Conservation (phyloP, 306 rosid genomes). For the Fragaria nilgerrensis region DNA sequence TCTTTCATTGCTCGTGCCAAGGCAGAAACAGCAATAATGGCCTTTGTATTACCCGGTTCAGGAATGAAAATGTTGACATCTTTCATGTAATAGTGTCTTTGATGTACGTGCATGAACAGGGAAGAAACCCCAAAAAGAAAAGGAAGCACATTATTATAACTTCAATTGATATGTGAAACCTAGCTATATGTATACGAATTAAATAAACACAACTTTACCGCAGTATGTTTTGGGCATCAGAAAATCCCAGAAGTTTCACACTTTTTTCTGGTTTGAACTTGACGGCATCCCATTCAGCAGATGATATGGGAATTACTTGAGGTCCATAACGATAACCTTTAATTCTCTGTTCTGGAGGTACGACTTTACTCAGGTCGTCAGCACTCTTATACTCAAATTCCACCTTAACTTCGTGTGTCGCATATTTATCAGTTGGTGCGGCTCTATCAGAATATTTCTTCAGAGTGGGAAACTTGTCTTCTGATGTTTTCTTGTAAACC, state of each 20-base stretch:
- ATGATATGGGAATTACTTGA: constrained; percentile 84
- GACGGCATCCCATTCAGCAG: constrained; percentile 81
- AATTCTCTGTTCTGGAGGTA: constrained; percentile 90
- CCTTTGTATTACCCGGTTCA: constrained; percentile 63
- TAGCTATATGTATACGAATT: constrained; percentile 12
- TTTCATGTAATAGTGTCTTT: constrained; percentile 83
- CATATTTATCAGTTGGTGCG: constrained; percentile 65
- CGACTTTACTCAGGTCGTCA: constrained; percentile 50
- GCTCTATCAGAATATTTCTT: constrained; percentile 95
- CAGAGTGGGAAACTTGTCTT: constrained; percentile 83
- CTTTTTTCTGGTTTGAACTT: constrained; percentile 91
- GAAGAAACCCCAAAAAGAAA: constrained; percentile 25
- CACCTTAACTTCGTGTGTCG: constrained; percentile 80
- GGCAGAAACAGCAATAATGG: constrained; percentile 74
- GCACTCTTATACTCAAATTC: constrained; percentile 71
- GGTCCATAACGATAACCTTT: constrained; percentile 95
- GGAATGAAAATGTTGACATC: constrained; percentile 73
- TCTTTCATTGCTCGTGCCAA: constrained; percentile 91
- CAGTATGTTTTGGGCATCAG: constrained; percentile 61
- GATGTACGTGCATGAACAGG: constrained; percentile 11
- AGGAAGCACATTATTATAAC: constrained; percentile 12
- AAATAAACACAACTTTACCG: constrained; percentile 45
- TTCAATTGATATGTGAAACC: constrained; percentile 11
- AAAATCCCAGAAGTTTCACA: constrained; percentile 86
- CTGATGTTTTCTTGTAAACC: constrained; percentile 92